A percentile compares a stretch with the other conserved stretches of the same genome.
These are phyloP conservation scores for Camelina hispida DNA, from an alignment of 345 rosid genomes.

Conservation along the genomic window DNA sequence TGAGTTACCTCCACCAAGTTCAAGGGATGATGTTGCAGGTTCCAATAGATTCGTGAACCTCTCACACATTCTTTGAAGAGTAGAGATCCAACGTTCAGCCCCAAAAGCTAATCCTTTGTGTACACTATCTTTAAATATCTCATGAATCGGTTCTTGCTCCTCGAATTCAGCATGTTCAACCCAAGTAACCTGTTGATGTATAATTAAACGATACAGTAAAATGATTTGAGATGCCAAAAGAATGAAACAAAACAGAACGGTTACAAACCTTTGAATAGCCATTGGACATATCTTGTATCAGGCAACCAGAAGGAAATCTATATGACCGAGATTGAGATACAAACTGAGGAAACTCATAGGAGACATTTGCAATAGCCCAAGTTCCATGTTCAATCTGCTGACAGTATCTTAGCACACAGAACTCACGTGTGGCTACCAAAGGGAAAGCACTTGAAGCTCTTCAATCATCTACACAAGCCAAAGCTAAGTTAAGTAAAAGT, in stretches of 20 bases:
- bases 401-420: conserved; percentile 71
- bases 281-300: conserved; percentile 91
- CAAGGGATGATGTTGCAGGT: conserved; percentile 62
- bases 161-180: conserved; percentile 84
- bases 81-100: conserved; percentile 90
- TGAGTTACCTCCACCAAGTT: conserved; percentile 73
- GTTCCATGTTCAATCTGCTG: conserved; percentile 86
- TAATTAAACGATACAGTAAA: conserved; percentile 16
- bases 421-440: conserved; percentile 73
- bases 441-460: conserved; percentile 96
- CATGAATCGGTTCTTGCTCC: conserved; percentile 61
- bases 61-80: conserved; percentile 82
- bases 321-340: conserved; percentile 58
- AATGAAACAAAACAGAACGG: conserved; percentile 6
- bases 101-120: conserved; percentile 82
- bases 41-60: conserved; percentile 70
- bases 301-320: conserved; percentile 91
- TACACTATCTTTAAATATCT: conserved; percentile 62
- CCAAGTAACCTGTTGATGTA: conserved; percentile 73
- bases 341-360: conserved; percentile 76
- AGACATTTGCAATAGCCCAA: conserved; percentile 86
- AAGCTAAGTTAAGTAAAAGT: neutral
- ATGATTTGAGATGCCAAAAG: conserved; percentile 5
- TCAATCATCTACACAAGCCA: conserved; percentile 58
- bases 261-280: conserved; percentile 88